phyloP scores from a whole-genome alignment of 2,329 filamentous ascomycete genomes.

The Trichophyton equinum region DNA sequence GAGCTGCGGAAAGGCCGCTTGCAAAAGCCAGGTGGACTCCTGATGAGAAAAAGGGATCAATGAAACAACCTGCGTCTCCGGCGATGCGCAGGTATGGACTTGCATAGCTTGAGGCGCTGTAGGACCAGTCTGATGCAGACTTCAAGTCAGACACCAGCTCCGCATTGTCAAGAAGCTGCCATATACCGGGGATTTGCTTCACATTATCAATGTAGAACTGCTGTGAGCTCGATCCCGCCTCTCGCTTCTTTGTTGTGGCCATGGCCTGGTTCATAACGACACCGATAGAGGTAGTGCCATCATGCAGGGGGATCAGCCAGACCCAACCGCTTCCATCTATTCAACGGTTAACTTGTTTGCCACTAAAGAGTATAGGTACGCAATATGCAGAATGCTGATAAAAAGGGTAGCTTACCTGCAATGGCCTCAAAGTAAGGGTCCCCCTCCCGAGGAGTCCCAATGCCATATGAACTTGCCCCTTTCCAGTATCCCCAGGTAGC shows the following conservation, averaged over 20 bases:
- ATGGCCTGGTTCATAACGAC: slow-evolving; percentile 33
- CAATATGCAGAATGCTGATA: not conserved
- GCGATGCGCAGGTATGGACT: slow-evolving; percentile 29
- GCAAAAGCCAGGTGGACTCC: slow-evolving; percentile 37
- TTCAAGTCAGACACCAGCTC: slow-evolving; percentile 28
- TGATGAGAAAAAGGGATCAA: slow-evolving; percentile 40
- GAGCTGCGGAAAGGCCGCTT: slow-evolving; percentile 35
- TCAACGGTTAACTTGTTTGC: not conserved
- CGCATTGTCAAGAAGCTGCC: slow-evolving; percentile 22
- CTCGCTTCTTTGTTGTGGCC: slow-evolving; percentile 25
- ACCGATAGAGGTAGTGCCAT: slow-evolving; percentile 35
- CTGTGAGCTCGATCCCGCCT: slow-evolving; percentile 13
- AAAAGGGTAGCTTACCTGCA: slow-evolving; percentile 16
- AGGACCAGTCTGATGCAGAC: slow-evolving; percentile 38
- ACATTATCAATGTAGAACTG: slow-evolving; percentile 29
- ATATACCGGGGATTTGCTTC: slow-evolving; percentile 20
- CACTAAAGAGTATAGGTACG: not conserved
- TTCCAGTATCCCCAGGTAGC: slow-evolving; percentile 41
- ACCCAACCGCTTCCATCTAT: slow-evolving; percentile 38
- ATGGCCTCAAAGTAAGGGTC: slow-evolving; percentile 37
- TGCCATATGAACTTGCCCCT: slow-evolving; percentile 22
- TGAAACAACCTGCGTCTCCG: slow-evolving; percentile 40
- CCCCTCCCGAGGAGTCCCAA: slow-evolving; percentile 26
- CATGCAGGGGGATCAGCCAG: slow-evolving; percentile 41
- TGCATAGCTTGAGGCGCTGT: slow-evolving; percentile 35